phyloP scores from a whole-genome alignment of 2,329 filamentous ascomycete species.

The Dothidotthia symphoricarpi region DNA sequence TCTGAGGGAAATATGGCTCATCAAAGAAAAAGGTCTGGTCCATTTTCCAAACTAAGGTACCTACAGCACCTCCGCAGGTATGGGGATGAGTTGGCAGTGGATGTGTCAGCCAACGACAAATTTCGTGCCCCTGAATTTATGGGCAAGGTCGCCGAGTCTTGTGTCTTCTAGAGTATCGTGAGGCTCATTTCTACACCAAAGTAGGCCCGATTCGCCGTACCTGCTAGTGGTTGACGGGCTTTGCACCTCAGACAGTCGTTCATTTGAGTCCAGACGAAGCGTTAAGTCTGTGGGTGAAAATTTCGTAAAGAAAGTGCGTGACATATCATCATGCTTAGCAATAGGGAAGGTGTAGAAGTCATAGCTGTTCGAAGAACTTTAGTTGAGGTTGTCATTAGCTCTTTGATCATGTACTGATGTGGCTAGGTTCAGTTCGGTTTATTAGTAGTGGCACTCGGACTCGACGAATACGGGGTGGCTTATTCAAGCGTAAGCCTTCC shows the following conservation, averaged over 20 bases:
- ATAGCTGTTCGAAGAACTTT: conserved; percentile 27
- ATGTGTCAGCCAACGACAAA: conserved; percentile 65
- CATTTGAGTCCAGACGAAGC: conserved; percentile 37
- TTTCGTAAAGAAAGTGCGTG: not conserved
- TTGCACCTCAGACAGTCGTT: conserved; percentile 40
- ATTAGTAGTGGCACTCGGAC: no score
- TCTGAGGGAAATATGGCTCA: no score
- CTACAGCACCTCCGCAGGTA: conserved; percentile 53
- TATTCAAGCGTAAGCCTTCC: conserved; percentile 35
- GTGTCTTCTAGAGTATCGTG: conserved; percentile 32
- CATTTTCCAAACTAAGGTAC: conserved; percentile 51
- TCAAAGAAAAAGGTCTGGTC: conserved; percentile 49
- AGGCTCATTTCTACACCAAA: conserved; percentile 28
- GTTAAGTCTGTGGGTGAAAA: conserved; percentile 7
- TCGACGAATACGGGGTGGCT: conserved; percentile 46
- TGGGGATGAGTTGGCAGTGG: conserved; percentile 60
- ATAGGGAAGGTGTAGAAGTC: conserved; percentile 37
- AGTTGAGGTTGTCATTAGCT: conserved; percentile 34
- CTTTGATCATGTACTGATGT: conserved; percentile 31
- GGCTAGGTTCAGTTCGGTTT: no score
- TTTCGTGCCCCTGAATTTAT: conserved; percentile 52
- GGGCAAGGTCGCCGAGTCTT: conserved; percentile 48
- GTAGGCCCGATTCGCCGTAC: conserved; percentile 30
- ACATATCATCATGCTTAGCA: conserved; percentile 33
- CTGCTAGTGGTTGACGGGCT: conserved; percentile 27